Evolutionary conservation across 768 basidiomycete genomes (phyloP), one percentile per base, ranked within the genome.

Genomic region (Termitomyces sp.): DNA sequence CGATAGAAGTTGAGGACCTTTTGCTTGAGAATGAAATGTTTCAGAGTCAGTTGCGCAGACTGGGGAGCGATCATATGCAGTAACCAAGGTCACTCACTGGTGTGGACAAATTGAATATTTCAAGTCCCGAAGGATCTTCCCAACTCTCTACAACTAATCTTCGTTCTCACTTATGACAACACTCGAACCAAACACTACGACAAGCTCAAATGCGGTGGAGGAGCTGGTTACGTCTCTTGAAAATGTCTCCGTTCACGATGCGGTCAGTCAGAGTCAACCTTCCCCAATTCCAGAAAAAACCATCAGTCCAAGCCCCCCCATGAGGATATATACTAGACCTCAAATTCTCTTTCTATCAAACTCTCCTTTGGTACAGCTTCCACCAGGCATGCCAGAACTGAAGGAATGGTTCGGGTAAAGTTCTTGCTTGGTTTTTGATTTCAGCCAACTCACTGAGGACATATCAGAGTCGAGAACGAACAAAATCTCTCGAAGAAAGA

Each of bases 331-430:
- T 72, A 78, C 85, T 64, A 84, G 89, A 46, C 64, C 76, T 45
- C 84, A 91, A 57, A 70, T 92, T 36, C 81, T 94, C 50, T 68
- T 71, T 52, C 79, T 94, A 20, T 78, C 82, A 59, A 81, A 80
- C 58, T 93, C 91, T n/a, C 86, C 89, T 22, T 73, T 93, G 38
- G 87, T 94, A 23, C 75, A 79, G 56, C 73, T 77, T 23, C 91
- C 92, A 6, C 66, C 73, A 48, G 82, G 82, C 60, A 92, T 94
- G 92, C 91, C 91, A 47, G 76, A 82, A 43, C 73, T 94, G 49
- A 91, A 86, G 73, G 83, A 87, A 43, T 94, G 91, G 91, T 94
- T 93, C 71, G 91, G 91, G 91, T 94, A 67, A 56, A 83, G 74
- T 36, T 50, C 55, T 5, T 57, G n/a, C 36, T 54, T 22, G 45